Base-by-base conservation (phyloP, 345 rosid genomes). In the Salix dunnii region DNA sequence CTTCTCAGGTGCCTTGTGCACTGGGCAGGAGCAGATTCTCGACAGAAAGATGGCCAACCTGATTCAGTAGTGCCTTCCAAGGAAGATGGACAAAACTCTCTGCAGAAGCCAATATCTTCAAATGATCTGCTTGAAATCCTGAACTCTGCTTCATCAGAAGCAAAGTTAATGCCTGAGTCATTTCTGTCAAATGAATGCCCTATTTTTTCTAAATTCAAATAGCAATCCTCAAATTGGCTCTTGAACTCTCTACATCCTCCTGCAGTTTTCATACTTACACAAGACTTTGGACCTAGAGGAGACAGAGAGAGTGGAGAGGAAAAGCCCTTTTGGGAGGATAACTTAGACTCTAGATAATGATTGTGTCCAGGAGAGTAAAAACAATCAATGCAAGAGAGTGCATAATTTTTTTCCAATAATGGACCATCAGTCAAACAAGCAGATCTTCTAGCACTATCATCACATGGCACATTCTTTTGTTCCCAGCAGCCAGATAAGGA, bases 271-370 rank as follows among this genome's bases (percentile, higher is more conserved):
- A 83, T 76, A 86, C 90, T 89, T 77, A 84, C 94, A 58, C 85
- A 81, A 76, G 86, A 85, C 79, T 82, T 94, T 27, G 94, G 97
- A 79, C 98, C 97, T 62, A 94, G 93, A 61, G 98, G 98, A 40
- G 98, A 94, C 73, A 89, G 80, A 28, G 93, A 90, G 65, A 87
- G 91, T 75, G 91, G 89, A 38, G 96, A 82, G 30, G 86, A 85
- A 60, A 75, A 65, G 17, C 78, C 66, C 70, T 74, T 80, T 67
- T 79, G 53, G 5, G 85, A 82, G 75, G 94, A 80, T 72, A 81
- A 82, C 72, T 71, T 82, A 72, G 86, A 67, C 77, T 83, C 82
- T 36, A 51, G 79, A 75, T 79, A 75, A 74, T 63, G 74, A 80
- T 86, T 87, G 84, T 68, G 71, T 36, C 75, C 77, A 74, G 89